Base-by-base conservation (phyloP, 495 filamentous ascomycete species). In the Xylaria curta region DNA sequence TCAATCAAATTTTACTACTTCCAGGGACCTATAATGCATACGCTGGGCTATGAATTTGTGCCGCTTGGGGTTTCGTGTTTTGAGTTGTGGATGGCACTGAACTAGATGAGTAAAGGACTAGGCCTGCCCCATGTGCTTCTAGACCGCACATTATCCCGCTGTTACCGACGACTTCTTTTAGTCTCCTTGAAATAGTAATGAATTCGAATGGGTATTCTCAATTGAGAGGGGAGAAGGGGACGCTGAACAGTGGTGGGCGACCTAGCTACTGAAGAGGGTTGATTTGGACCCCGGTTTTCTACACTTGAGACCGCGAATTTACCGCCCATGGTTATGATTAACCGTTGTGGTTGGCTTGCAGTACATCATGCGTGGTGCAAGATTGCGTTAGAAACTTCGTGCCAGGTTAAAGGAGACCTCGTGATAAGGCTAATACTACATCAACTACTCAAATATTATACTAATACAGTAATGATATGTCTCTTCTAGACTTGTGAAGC, bases 351-450 rank as follows among this genome's bases (percentile, higher is more conserved):
- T 28, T 17, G 36, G 40, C 13, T 9, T 64, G 15, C 13, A 47
- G 36, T 10, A 31, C 61, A 46, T 36, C 13, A 19, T 49, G 33
- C 44, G 9, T 66, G 10, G 46, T 38, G 28, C 6, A 19, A 66
- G 63, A 26, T 49, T 36, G 28, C 1, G 12, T 36, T 7, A 19
- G 26, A 21, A 51, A 66, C 19, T 17, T 28, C 12, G 4, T 47
- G 3, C 13, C 46, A 13, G 19, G 42, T 54, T 26, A 26, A 42
- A n/a, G 31, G 21, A 54, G 33, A 31, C n/a, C 31, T 36, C 9
- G 21, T 44, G 33, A 56, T 36, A 9, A 54, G 33, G 65, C 26
- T 31, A 46, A 65, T 65, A 26, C 38, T 65, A 65, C 44, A 19
- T 33, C 26, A 65, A 49, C 8, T 64, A 63, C n/a, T 63, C 38